These are phyloP conservation scores for Globisporangium carolinianum DNA, from an alignment of 352 stramenopile genomes.

Conservation along the genomic window DNA sequence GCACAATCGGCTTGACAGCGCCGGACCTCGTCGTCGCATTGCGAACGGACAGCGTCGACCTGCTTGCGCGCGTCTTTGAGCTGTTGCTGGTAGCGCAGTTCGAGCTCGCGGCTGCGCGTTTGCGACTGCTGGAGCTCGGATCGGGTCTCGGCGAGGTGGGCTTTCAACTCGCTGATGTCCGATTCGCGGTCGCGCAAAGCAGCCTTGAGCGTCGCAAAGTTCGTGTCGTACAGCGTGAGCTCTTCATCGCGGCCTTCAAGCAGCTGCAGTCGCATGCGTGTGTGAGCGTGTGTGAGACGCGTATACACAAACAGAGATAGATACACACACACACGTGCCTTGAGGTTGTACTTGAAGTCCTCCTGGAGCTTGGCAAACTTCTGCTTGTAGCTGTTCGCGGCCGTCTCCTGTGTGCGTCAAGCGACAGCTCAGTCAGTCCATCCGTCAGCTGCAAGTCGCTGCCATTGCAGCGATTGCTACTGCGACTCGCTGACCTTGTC, in stretches of 20 bases:
- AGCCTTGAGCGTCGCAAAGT: constrained; percentile 73
- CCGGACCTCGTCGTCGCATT: constrained; percentile 70
- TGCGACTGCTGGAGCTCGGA: constrained; percentile 42
- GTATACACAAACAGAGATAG: not conserved
- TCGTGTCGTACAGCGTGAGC: constrained; percentile 81
- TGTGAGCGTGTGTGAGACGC: not conserved
- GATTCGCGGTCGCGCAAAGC: constrained; percentile 66
- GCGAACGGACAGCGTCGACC: constrained; percentile 65
- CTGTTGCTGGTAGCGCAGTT: constrained; percentile 58
- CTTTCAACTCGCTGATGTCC: constrained; percentile 61
- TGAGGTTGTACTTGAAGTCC: constrained; percentile 93
- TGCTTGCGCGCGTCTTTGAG: constrained; percentile 66
- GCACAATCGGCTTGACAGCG: constrained; percentile 50
- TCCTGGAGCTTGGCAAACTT: constrained; percentile 85
- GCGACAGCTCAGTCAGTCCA: not conserved
- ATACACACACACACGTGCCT: constrained; percentile 16
- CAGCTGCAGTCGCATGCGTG: constrained; percentile 17
- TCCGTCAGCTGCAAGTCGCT: too few relatives aligned
- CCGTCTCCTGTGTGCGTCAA: constrained; percentile 22
- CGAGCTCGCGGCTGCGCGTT: constrained; percentile 33
- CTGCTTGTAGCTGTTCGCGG: constrained; percentile 44
- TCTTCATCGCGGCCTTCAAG: constrained; percentile 89
- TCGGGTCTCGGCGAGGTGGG: constrained; percentile 44
- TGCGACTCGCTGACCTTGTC: constrained; percentile 42
- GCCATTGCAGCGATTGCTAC: not conserved